Evolutionary conservation across 2,329 filamentous ascomycete species (phyloP), one percentile per base, ranked within the genome.

Genomic region (Colletotrichum graminicola): DNA sequence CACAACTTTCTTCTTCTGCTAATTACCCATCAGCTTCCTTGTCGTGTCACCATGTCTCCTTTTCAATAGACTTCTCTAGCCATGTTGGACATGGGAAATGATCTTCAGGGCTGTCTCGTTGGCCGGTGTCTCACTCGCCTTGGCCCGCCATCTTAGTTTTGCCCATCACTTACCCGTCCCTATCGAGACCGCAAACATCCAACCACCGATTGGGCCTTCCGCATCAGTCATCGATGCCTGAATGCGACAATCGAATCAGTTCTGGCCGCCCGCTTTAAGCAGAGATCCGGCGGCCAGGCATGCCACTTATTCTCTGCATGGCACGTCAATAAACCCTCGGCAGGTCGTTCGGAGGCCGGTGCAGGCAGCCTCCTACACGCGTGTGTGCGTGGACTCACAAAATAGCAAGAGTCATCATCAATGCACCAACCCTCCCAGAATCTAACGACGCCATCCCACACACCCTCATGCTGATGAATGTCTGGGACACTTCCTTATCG

Each of bases 401-500:
- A 62, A 52, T 41, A 55, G 65, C 23, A 45, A 67, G 59, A 63
- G 59, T 72, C 65, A 63, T 64, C 65, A 49, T 64, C 66, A 5
- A 62, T 72, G 65, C 69, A 72, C 65, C 68, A 68, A 32, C 59
- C 59, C 39, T 47, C n/a, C 45, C 45, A 21, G 4, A 56, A 63
- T 61, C 47, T 32, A 72, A 60, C 59, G 34, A 55, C 59, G 65
- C 68, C 68, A 52, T 71, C 54, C 56, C 59, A 63, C 69, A 69
- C 47, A 68, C 59, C 56, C 65, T 63, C 68, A 63, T 32, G 59
- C 39, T 55, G 32, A 47, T 43, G 49, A n/a, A 32, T 26, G 65
- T 71, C 69, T 72, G 65, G 62, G 34, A 69, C 34, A 36, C 7
- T 36, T 41, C n/a, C 69, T 72, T 72, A 72, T 72, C 69, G 69